Evolutionary conservation across 108 stramenopile species (phyloP), one percentile per base, ranked within the genome.

Genomic region (Pseudonitzschia pungens): DNA sequence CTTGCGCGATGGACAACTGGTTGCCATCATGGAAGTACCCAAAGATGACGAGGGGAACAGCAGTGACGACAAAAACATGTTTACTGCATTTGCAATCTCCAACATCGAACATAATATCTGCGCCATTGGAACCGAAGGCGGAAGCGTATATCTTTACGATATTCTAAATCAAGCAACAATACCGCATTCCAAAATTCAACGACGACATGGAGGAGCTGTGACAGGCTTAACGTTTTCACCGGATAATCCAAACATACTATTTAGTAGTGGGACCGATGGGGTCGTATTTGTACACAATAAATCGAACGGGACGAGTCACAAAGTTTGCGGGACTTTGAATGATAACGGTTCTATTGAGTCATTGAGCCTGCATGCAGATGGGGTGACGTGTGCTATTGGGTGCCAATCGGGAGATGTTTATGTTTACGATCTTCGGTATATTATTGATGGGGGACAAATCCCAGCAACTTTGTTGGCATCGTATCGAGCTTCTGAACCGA

Each of bases 221-320:
- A 77, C 83, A 7, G 76, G 72, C 12, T 36, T 83, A 4, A 65
- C 76, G 6, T 80, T 80, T 74, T 83, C 83, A n/a, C 57, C 74
- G 7, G 54, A 42, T 16, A 74, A 80, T 53, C n/a, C 51, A 31
- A 60, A 76, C 27, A 24, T 80, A 21, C 26, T 80, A 4, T 67
- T 78, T 14, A 59, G 69, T 4, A 54, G 70, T 18, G 76, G 72
- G 12, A 53, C 12, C n/a, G 79, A 83, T 60, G 83, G 83, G 6
- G 55, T 63, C 7, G 55, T 80, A 1, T 43, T 52, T n/a, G 73
- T 80, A 32, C 56, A 83, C 53, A 36, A 71, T 15, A 52, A 41
- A 24, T 36, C 40, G 5, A 53, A 67, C n/a, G 65, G 28, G 28
- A 56, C 68, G 48, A 70, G 29, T 33, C 44, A 44, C 66, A 40